Evolutionary conservation across 1,284 basidiomycete genomes (phyloP), one percentile per base, ranked within the genome.

Genomic region (Wallemia mellicola): DNA sequence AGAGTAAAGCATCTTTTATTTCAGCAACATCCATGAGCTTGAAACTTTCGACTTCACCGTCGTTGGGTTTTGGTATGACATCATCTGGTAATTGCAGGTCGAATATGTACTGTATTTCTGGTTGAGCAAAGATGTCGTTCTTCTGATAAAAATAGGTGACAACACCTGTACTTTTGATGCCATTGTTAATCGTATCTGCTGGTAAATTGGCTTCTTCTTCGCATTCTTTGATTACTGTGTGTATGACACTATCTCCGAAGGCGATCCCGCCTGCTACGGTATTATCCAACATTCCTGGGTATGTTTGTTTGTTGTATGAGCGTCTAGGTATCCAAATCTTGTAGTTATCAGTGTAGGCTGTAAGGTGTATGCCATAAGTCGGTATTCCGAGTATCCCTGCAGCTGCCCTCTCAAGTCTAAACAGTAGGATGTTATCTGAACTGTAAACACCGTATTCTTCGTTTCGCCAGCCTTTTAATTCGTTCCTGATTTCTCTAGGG

Each of bases 1-100:
- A 11, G 2, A 25, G 19, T 2, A 58, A 5, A 27, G 28, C 26
- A 11, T 28, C 17, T 3, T 25, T 48, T 9, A 19, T 68, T 71
- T 59, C 61, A 83, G 82, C 81, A 25, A 83, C 65, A 1, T 80
- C 82, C 64, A 85, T 89, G 64, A 92, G 91, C 1, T 83, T 75
- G 65, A 95, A 96, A 0, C 77, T 81, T 67, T 94, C 87, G 2
- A 95, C 91, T 68, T 96, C 92, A 28, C 85, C 88, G 64, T 96
- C 92, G 33, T 79, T 74, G 0, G 89, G 89, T 57, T 73, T 75
- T 0, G 86, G 84, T 48, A 75, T 71, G 63, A 85, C 69, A 32
- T 60, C 7, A 26, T 24, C 59, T 9, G 27, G 2, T 54, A 15
- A 60, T 7, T 15, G n/a, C 19, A 24, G 57, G 22, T 9, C 5